Base-by-base conservation (phyloP, 2,329 filamentous ascomycete species). In the Trichoderma semiorbis region DNA sequence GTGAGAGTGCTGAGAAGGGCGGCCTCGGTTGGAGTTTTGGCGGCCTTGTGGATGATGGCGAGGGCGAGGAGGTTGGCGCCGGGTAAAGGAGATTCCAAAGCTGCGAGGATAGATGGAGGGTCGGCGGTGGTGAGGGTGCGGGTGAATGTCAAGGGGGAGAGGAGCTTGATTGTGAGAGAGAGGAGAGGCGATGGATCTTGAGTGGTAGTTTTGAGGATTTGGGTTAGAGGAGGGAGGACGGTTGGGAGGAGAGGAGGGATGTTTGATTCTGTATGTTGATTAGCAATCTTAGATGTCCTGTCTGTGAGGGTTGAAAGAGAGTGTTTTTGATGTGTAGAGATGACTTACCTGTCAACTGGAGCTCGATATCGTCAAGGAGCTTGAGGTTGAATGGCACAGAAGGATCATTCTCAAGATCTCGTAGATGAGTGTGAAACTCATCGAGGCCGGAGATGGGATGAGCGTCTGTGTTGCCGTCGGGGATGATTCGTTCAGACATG, bases 51-150 rank as follows among this genome's bases (percentile, higher is more conserved):
- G 32, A 91, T 76, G 69, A 91, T 82, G 68, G 84, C 80, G 75
- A 91, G 83, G 75, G 85, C 88, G 28, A 91, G 85, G 18, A 89
- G 80, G 76, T 89, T 89, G 34, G 87, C 87, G 2, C 87, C 85
- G 0, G 88, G 84, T 0, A 87, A 82, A 1, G 87, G 84, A 1
- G 88, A 89, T 61, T 79, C 78, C 18, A 91, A 81, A 28, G 88
- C 88, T 47, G 83, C 81, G 62, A 88, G 79, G 4, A 91, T 78
- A 16, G 85, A 81, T 7, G 85, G 82, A 57, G 85, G 82, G 28
- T 87, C 84, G 12, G 87, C 86, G 8, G 90, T 78, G 2, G 83
- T 80, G 73, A 90, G 81, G 18, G 85, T 81, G 58, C 87, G 82
- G 4, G 82, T 82, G 75, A 90, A 89, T 50, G 80, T 78, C 1